These are phyloP conservation scores for Plantago lanceolata DNA, from an alignment of 305 asterid genomes.

Conservation along the genomic window DNA sequence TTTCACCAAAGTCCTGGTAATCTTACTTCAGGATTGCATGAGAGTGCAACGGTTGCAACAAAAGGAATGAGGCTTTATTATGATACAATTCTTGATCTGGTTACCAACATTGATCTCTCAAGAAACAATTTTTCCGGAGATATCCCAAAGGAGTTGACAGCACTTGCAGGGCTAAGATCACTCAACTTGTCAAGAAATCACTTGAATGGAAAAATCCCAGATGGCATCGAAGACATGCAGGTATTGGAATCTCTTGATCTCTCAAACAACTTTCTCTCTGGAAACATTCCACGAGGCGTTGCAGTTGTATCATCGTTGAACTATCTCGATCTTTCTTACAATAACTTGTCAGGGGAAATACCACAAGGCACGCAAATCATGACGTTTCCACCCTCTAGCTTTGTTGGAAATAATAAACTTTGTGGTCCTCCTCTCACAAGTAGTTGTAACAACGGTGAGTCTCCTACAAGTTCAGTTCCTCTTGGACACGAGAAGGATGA, in stretches of 20 bases:
- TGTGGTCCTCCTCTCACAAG: constrained; percentile 9
- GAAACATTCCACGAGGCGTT: background rate
- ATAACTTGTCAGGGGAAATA: constrained; percentile 6
- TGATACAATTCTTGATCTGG: constrained; percentile 3
- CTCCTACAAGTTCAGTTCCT: background rate
- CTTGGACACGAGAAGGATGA: background rate
- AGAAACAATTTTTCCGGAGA: constrained; percentile 13
- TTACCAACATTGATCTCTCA: constrained; percentile 14
- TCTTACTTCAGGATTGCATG: background rate
- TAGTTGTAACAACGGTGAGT: background rate
- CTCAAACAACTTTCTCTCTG: constrained; percentile 1
- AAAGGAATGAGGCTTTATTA: constrained; percentile 6
- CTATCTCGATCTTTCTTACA: constrained; percentile 4
- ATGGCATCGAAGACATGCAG: background rate
- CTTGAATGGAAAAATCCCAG: background rate
- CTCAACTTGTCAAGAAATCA: constrained; percentile 10
- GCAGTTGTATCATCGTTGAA: background rate
- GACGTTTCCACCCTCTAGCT: background rate
- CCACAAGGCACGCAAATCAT: constrained; percentile 5
- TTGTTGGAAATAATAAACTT: constrained; percentile 5
- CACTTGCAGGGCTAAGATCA: constrained; percentile 1
- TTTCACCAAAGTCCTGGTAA: constrained; percentile 2
- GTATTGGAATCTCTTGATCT: constrained; percentile 11
- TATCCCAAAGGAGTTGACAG: constrained; percentile 5
- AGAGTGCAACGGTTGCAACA: background rate